Evolutionary conservation across 129 eudicot genomes (phyloP).

Genomic region (sunflower (Helianthus annuus)): DNA sequence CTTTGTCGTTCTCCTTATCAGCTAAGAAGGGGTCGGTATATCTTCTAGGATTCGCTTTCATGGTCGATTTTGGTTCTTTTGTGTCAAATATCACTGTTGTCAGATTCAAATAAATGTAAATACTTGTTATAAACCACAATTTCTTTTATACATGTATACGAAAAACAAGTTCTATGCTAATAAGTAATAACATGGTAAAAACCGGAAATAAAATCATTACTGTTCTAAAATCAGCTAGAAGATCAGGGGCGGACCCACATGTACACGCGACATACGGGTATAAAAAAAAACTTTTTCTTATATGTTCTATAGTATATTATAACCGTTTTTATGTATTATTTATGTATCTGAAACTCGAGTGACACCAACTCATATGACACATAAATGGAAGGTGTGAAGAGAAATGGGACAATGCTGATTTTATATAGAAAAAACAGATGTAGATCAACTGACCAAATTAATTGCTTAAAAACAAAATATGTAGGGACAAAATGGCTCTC

Average conservation of each 20-base stretch:
- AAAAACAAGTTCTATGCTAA: constrained; percentile 15
- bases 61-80: constrained; percentile 16
- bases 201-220: not conserved
- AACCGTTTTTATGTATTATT: no score
- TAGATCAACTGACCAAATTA: constrained; percentile 2
- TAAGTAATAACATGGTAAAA: constrained; percentile 4
- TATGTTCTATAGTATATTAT: no score
- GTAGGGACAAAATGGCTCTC: constrained; percentile 16
- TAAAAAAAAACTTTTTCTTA: no score
- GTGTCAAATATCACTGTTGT: constrained; percentile 15
- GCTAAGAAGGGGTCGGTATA: constrained; percentile 30
- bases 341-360: no score
- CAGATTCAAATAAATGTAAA: not conserved
- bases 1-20: constrained; percentile 32
- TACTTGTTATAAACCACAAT: no score
- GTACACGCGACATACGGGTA: no score
- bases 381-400: not conserved
- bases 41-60: constrained; percentile 47
- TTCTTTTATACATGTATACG: not conserved
- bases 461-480: constrained; percentile 21
- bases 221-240: not conserved
- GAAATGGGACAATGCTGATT: no score
- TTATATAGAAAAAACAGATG: constrained; percentile 1
- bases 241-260: no score
- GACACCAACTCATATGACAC: no score